Evolutionary conservation across 1,284 basidiomycete genomes (phyloP).

Genomic region (Gomphus bonarii): DNA sequence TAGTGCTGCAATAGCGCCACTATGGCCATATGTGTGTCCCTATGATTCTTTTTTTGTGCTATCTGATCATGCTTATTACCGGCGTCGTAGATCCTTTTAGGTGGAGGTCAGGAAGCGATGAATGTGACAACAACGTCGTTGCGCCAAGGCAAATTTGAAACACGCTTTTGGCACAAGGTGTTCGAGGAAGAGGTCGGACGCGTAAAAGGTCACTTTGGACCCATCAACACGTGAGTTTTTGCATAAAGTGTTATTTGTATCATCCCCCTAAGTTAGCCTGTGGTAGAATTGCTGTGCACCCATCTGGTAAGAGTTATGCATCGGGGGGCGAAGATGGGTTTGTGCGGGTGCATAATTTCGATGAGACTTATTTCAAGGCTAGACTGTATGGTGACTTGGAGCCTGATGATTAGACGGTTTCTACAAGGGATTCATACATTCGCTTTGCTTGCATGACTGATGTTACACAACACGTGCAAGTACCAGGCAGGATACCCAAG

Average conservation of each 20-base stretch:
- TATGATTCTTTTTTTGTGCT: neutral
- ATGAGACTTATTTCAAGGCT: conserved; percentile 83
- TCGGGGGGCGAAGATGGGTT: conserved; percentile 97
- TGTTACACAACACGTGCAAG: neutral
- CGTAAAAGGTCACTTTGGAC: conserved; percentile 95
- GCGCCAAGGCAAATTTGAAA: conserved; percentile 96
- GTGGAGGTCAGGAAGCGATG: conserved; percentile 98
- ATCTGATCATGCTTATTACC: conserved; percentile 2
- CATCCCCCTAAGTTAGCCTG: neutral
- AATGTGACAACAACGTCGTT: conserved; percentile 90
- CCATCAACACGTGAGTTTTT: conserved; percentile 83
- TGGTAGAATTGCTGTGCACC: conserved; percentile 81
- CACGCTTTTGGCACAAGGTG: conserved; percentile 96
- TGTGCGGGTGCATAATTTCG: conserved; percentile 86
- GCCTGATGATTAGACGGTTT: conserved; percentile 43
- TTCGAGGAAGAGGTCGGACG: conserved; percentile 98
- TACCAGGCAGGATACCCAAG: neutral
- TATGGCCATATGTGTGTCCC: conserved; percentile 67
- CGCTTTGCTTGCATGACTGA: neutral
- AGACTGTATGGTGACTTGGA: conserved; percentile 87
- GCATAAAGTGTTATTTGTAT: conserved; percentile 4
- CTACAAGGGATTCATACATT: neutral
- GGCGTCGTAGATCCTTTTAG: conserved; percentile 66
- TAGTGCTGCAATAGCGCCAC: conserved; percentile 81
- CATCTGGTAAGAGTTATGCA: conserved; percentile 81